Evolutionary conservation across 495 filamentous ascomycete species (phyloP).

Genomic region (Cryomyces minteri): DNA sequence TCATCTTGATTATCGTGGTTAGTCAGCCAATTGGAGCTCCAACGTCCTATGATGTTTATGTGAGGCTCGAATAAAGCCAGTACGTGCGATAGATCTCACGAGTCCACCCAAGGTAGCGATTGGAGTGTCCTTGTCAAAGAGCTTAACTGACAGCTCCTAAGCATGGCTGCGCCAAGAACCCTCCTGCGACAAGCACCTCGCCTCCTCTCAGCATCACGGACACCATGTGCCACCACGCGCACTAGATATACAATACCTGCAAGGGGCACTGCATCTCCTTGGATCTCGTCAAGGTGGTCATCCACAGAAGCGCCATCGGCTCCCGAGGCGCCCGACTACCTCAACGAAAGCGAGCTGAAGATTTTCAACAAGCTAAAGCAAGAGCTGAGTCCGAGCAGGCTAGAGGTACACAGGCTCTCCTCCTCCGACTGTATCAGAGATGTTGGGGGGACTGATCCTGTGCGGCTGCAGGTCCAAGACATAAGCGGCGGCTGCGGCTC

Average conservation of each 20-base stretch:
- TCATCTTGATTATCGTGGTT: too few relatives aligned
- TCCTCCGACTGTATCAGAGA: not conserved
- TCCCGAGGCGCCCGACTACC: slow-evolving; percentile 26
- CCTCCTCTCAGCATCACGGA: not conserved
- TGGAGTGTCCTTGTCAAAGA: too few relatives aligned
- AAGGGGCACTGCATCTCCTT: too few relatives aligned
- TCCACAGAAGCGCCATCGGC: not conserved
- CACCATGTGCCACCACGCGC: not conserved
- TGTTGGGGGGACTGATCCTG: slow-evolving; percentile 1
- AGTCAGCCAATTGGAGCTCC: too few relatives aligned
- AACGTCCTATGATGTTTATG: too few relatives aligned
- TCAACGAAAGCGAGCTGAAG: slow-evolving; percentile 26
- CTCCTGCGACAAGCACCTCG: not conserved
- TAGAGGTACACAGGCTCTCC: slow-evolving; percentile 22
- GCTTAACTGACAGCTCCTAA: too few relatives aligned
- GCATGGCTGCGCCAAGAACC: too few relatives aligned
- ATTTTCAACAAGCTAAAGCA: slow-evolving; percentile 28
- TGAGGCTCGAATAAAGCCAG: too few relatives aligned
- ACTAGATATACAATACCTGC: not conserved
- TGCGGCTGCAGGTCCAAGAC: slow-evolving; percentile 38
- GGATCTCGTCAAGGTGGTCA: too few relatives aligned
- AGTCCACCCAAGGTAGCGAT: too few relatives aligned
- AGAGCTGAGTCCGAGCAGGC: slow-evolving; percentile 22
- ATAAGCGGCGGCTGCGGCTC: slow-evolving; percentile 62
- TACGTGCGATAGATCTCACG: too few relatives aligned